Evolutionary conservation across 768 basidiomycete species (phyloP), one percentile per base, ranked within the genome.

Genomic region (Boletus barrowsii): DNA sequence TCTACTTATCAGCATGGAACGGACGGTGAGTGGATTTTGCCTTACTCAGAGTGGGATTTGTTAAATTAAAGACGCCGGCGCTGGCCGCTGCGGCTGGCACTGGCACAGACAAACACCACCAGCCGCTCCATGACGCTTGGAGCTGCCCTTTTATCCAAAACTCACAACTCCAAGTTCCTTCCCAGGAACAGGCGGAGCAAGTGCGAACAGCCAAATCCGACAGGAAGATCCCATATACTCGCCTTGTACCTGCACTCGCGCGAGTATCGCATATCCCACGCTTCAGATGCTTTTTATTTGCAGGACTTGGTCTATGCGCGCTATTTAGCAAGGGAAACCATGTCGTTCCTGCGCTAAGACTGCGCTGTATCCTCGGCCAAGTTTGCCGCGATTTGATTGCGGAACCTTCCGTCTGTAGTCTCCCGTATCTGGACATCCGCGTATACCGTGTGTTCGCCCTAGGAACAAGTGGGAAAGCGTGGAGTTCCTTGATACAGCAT

Each of bases 31-130:
- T 24, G 24, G 29, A 9, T 29, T 3, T 18, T 18, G 14, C 42
- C 33, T 32, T 42, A n/a, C 26, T 18, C 47, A 22, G 46, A 42
- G 5, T 17, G 13, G 3, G 13, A 24, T 39, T 11, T 20, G 35
- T 54, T 10, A 26, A 26, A 26, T 32, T 5, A 20, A 33, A 24
- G 24, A 22, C 13, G 15, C 17, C n/a, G 14, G 47, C 15, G 26
- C 44, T 33, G 20, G 10, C 39, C 17, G 45, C 36, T 42, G 60
- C 29, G 60, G 56, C 49, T 43, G 42, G 51, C 59, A 61, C 49
- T 52, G 55, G 43, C 17, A 46, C 10, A 37, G 35, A 47, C 54
- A 59, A 63, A 60, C 47, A 61, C n/a, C 14, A 18, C 47, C 47
- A 46, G 43, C 51, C 41, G 10, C 47, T 40, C 26, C 26, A 52